Conservation (phyloP, 345 rosid genomes). For the Psidium friedrichsthalianum region DNA sequence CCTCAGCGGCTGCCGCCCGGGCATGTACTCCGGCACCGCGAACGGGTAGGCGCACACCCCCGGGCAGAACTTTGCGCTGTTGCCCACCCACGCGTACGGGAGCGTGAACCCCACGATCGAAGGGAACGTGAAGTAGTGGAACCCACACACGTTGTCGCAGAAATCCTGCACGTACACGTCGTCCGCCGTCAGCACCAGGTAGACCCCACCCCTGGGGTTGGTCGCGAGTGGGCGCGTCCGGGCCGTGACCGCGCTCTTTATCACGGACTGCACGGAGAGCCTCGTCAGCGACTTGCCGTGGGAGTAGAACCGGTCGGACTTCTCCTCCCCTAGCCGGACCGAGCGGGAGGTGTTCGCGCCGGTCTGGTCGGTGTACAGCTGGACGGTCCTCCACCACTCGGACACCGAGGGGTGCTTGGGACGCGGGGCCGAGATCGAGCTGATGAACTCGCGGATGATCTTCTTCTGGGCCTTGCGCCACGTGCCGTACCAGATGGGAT, state of each 20-base stretch:
- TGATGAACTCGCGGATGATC: conserved; percentile 80
- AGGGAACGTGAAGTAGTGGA: conserved; percentile 95
- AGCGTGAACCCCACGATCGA: conserved; percentile 87
- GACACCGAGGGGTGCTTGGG: conserved; percentile 61
- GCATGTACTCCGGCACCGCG: conserved; percentile 55
- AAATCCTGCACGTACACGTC: conserved; percentile 96
- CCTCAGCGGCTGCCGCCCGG: conserved; percentile 57
- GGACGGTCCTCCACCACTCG: conserved; percentile 95
- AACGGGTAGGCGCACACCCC: conserved; percentile 95
- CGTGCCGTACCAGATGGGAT: conserved; percentile 88
- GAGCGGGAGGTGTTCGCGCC: conserved; percentile 53
- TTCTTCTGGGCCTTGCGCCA: conserved; percentile 81
- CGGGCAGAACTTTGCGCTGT: conserved; percentile 80
- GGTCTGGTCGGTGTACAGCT: conserved; percentile 88
- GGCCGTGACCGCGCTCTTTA: conserved; percentile 65
- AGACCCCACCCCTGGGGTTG: conserved; percentile 63
- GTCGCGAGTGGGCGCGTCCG: conserved; percentile 57
- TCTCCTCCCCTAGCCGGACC: conserved; percentile 61
- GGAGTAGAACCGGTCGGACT: conserved; percentile 84
- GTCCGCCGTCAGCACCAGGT: conserved; percentile 68
- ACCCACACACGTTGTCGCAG: conserved; percentile 90
- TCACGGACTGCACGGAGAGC: conserved; percentile 75
- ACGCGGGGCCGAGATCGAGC: conserved; percentile 57
- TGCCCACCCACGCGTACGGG: conserved; percentile 98
- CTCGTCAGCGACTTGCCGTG: conserved; percentile 85